A percentile compares a stretch with the other conserved stretches of the same genome.
Evolutionary conservation across 2,329 filamentous ascomycete genomes (phyloP).

Genomic region (Epichloe gansuensis): DNA sequence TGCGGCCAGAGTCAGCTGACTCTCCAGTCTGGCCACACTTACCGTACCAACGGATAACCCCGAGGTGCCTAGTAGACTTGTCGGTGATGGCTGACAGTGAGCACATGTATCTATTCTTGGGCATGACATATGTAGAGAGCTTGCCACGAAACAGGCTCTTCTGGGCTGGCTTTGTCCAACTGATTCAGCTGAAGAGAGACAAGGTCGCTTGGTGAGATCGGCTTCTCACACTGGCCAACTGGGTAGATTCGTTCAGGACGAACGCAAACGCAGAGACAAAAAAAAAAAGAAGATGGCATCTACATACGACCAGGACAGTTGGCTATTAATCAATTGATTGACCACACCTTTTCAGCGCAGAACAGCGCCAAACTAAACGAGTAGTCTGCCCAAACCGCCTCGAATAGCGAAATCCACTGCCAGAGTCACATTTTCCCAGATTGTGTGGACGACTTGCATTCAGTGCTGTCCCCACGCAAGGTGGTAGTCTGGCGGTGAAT

Average conservation of each 20-base stretch:
- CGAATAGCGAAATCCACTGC: background rate
- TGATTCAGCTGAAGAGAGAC: too few species aligned
- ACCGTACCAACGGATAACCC: too few species aligned
- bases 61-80: too few species aligned
- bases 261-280: background rate
- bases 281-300: too few species aligned
- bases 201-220: too few species aligned
- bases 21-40: too few species aligned
- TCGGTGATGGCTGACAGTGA: background rate
- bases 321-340: too few species aligned
- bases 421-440: background rate
- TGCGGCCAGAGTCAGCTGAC: background rate
- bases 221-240: too few species aligned
- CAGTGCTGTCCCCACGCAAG: background rate
- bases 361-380: conserved; percentile 5
- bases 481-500: background rate
- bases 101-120: background rate
- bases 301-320: background rate
- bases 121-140: background rate
- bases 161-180: too few species aligned
- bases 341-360: conserved; percentile 4
- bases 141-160: background rate
- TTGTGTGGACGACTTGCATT: background rate
- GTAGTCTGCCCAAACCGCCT: background rate
- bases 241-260: background rate